Conservation (phyloP, 768 basidiomycete species). For the Erythrobasidium yunnanense region DNA sequence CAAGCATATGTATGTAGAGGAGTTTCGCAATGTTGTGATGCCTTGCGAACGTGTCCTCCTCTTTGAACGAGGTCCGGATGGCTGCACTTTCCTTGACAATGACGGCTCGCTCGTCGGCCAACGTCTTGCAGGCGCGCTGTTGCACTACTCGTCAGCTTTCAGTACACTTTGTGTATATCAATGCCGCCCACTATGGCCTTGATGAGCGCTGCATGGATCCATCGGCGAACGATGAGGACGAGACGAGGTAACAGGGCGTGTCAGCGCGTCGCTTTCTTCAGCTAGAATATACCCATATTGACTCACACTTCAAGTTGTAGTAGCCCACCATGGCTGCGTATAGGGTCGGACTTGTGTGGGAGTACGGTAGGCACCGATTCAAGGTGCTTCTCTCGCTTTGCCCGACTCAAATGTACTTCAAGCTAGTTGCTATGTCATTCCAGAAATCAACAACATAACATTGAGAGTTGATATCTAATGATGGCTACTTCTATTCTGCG, state of each 20-base stretch:
- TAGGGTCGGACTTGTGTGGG: background rate
- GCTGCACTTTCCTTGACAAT: conserved; percentile 96
- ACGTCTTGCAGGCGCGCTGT: conserved; percentile 85
- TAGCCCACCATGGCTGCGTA: conserved; percentile 4
- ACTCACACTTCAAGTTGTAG: conserved; percentile 19
- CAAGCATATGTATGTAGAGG: conserved; percentile 97
- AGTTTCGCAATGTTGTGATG: conserved; percentile 97
- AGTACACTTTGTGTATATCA: background rate
- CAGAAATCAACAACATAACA: no score
- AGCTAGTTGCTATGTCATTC: no score
- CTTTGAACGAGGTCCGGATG: conserved; percentile 89
- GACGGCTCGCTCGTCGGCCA: conserved; percentile 92
- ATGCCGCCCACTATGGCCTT: conserved; percentile 29
- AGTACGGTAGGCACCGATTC: background rate
- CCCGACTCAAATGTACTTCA: no score
- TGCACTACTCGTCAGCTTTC: background rate
- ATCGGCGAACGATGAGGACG: background rate
- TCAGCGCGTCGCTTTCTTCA: background rate
- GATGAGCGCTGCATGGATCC: conserved; percentile 24
- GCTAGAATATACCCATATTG: no score
- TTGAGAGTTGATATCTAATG: no score
- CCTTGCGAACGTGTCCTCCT: conserved; percentile 63
- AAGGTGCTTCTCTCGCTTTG: no score
- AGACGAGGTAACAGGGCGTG: no score
- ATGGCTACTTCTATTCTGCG: no score